Evolutionary conservation across 768 basidiomycete genomes (phyloP).

Genomic region (Pleurotus eryngii): DNA sequence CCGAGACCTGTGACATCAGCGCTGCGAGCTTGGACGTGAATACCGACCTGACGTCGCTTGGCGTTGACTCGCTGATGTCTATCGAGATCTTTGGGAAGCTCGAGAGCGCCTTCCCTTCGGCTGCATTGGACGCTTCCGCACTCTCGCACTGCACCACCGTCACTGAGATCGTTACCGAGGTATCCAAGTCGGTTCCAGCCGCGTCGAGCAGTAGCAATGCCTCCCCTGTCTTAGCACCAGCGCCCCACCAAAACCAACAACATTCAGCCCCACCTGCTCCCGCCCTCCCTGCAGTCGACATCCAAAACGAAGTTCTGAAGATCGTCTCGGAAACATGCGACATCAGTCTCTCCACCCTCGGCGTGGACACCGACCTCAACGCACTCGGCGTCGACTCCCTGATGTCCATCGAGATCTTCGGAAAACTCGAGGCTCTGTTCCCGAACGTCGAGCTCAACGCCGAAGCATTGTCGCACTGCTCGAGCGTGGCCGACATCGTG

Average conservation of each 20-base stretch:
- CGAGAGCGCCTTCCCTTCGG: conserved; percentile 28
- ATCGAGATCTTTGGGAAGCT: conserved; percentile 51
- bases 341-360: conserved; percentile 29
- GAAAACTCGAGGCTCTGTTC: conserved; percentile 33
- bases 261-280: no score
- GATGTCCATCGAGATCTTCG: conserved; percentile 54
- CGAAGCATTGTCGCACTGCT: conserved; percentile 29
- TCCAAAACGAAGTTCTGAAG: conserved; percentile 27
- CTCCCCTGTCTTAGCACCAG: not conserved
- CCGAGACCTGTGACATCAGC: conserved; percentile 40
- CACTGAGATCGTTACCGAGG: conserved; percentile 29
- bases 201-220: not conserved
- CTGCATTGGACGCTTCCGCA: conserved; percentile 24
- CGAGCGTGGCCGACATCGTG: conserved; percentile 34
- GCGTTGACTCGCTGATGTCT: conserved; percentile 64
- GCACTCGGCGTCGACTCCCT: conserved; percentile 64
- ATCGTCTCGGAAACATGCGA: conserved; percentile 42
- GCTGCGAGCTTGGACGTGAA: conserved; percentile 29
- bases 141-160: conserved; percentile 33
- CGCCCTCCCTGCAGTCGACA: conserved; percentile 8
- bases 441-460: conserved; percentile 26
- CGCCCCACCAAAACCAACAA: not conserved
- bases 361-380: conserved; percentile 40
- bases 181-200: conserved; percentile 10
- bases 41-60: conserved; percentile 48